These are phyloP conservation scores for Chaetoceros tenuissimus DNA, from an alignment of 108 stramenopile species.

Conservation along the genomic window DNA sequence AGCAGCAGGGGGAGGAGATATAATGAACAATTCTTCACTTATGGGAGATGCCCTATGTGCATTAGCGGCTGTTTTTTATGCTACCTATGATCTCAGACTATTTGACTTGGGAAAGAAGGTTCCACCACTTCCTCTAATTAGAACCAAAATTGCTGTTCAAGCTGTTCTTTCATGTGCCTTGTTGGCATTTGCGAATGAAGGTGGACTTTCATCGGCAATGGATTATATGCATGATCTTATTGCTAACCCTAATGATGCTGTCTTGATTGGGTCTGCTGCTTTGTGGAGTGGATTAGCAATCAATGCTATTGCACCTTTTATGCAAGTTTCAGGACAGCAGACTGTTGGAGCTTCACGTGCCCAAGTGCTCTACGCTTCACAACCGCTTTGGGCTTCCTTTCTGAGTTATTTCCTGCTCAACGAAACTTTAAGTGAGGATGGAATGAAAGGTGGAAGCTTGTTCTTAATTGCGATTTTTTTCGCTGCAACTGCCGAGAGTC, in stretches of 20 bases:
- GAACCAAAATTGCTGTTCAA: constrained; percentile 59
- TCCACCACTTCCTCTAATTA: constrained; percentile 43
- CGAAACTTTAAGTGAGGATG: constrained; percentile 44
- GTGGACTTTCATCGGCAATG: no score
- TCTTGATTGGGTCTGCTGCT: constrained; percentile 25
- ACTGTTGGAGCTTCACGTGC: constrained; percentile 58
- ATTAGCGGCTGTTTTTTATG: constrained; percentile 64
- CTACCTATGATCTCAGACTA: constrained; percentile 61
- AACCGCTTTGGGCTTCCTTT: constrained; percentile 72
- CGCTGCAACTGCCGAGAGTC: constrained; percentile 53
- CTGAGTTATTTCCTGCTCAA: constrained; percentile 50
- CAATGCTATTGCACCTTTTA: constrained; percentile 65
- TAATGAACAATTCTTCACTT: constrained; percentile 19
- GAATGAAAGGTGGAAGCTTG: constrained; percentile 43
- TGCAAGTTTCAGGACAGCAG: constrained; percentile 73
- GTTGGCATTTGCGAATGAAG: constrained; percentile 19
- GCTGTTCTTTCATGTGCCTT: constrained; percentile 39
- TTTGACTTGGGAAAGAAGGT: constrained; percentile 62
- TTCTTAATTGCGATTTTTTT: constrained; percentile 55
- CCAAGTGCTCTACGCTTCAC: constrained; percentile 67
- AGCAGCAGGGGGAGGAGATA: constrained; percentile 5
- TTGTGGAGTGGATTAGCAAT: constrained; percentile 65
- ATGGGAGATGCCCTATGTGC: constrained; percentile 55
- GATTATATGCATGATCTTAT: constrained; percentile 15
- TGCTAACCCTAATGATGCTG: constrained; percentile 8